Percentiles rank a stretch among this genome's conserved stretches.
phyloP scores from a whole-genome alignment of 208 protist genomes.

The Acanthamoeba divionensis region DNA sequence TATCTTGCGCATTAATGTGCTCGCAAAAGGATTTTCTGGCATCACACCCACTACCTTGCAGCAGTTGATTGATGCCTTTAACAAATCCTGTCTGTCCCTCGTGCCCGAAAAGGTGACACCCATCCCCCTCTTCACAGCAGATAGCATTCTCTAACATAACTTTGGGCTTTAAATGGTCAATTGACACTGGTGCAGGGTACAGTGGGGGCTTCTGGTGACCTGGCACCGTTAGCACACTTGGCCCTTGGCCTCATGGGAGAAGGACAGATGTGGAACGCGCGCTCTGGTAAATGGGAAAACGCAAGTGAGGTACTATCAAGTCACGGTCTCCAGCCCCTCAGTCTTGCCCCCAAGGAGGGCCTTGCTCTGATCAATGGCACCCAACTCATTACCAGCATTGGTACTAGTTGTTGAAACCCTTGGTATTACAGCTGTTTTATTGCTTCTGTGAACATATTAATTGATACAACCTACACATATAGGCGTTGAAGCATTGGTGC shows the following conservation, averaged over 20 bases:
- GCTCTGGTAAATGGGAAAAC: conserved; percentile 41
- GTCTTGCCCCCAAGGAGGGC: conserved; percentile 82
- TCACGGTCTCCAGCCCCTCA: conserved; percentile 76
- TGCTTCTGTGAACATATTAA: neutral
- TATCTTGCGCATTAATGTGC: conserved; percentile 80
- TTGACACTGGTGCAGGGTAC: conserved; percentile 66
- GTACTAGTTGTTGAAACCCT: neutral
- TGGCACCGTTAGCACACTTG: conserved; percentile 87
- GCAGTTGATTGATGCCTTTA: conserved; percentile 71
- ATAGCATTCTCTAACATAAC: neutral
- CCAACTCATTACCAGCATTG: conserved; percentile 85
- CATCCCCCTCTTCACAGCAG: neutral
- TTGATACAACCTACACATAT: neutral
- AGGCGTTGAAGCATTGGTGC: conserved; percentile 75
- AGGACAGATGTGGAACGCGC: conserved; percentile 75
- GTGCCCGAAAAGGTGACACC: conserved; percentile 70
- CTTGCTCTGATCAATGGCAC: conserved; percentile 90
- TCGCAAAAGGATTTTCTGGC: conserved; percentile 80
- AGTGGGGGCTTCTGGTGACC: conserved; percentile 87
- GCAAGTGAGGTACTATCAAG: conserved; percentile 64
- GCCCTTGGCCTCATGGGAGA: conserved; percentile 81
- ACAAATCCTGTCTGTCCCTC: conserved; percentile 73
- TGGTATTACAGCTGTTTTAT: neutral
- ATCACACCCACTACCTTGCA: conserved; percentile 65
- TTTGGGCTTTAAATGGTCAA: neutral